Base-by-base conservation (phyloP, 2,329 filamentous ascomycete species). In the Arthrobotrys iridis region DNA sequence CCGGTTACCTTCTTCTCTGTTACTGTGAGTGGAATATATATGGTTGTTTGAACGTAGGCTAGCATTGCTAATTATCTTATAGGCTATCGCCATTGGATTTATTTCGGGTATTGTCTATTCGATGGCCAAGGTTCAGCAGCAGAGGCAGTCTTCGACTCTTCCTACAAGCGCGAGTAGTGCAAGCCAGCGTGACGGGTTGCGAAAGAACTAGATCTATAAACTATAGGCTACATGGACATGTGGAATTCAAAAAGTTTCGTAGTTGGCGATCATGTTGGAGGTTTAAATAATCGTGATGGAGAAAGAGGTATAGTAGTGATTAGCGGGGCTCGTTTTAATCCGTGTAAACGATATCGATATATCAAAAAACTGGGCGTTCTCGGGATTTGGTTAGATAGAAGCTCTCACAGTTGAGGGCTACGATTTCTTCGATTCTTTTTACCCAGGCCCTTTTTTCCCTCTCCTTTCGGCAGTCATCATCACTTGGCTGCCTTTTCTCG, bases 71-170 rank as follows among this genome's bases (percentile, higher is more conserved):
- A 68, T 18, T 4, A n/a, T 18, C 11, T 24, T 20, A 8, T 92
- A 92, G 20, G 95, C 95, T 79, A 98, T 99, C 80, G 86, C 89
- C 76, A 87, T 99, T 72, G 95, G 94, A 35, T 98, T 97, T 82
- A 83, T 98, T 79, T 95, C 91, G 79, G 95, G 95, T 78, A 88
- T 98, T 65, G 92, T 99, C 20, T 99, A 97, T 79, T 87, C 95
- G 2, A 87, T 93, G 80, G 90, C 93, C 78, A 96, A 96, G 86
- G 86, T 97, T 78, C 90, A 91, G 83, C 91, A 96, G 83, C 88
- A 88, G 68, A 87, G 86, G 78, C 88, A 93, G 40, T 87, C 87
- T 20, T 86, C 84, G 50, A 87, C 90, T 79, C 84, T 88, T 46
- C 88, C 88, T 0, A 91, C 96, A 84, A 97, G 93, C 82, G 93